Conservation (phyloP, 2,329 filamentous ascomycete genomes). For the Aspergillus pseudotamarii region DNA sequence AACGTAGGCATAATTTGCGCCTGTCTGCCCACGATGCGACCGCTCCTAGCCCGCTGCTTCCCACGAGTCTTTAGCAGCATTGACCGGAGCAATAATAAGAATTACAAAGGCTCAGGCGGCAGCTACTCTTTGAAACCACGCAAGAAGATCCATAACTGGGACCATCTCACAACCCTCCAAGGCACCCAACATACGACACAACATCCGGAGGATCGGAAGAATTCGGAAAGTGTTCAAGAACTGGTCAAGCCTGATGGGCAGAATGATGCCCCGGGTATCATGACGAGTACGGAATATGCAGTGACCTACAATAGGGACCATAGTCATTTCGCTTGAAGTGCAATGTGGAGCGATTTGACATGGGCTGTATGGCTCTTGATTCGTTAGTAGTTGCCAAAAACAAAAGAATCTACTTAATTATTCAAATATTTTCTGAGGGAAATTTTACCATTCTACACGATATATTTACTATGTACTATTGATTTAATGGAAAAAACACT, state of each 20-base stretch:
- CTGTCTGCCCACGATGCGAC: slow-evolving; percentile 17
- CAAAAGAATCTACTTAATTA: neutral
- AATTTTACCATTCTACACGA: neutral
- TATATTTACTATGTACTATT: neutral
- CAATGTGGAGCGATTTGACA: neutral
- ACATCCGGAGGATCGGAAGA: neutral
- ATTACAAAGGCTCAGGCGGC: slow-evolving; percentile 1
- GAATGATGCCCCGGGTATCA: neutral
- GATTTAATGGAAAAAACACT: neutral
- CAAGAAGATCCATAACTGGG: slow-evolving; percentile 16
- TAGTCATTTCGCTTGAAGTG: neutral
- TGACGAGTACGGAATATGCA: neutral
- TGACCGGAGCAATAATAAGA: neutral
- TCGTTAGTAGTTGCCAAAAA: too few relatives aligned
- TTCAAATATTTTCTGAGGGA: neutral
- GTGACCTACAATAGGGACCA: neutral
- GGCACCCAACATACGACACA: neutral
- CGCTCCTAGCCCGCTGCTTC: slow-evolving; percentile 9
- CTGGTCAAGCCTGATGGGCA: neutral
- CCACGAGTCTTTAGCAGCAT: slow-evolving; percentile 8
- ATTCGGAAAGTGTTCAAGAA: neutral
- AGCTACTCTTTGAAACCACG: slow-evolving; percentile 4
- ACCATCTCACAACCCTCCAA: slow-evolving; percentile 10
- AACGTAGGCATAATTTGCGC: slow-evolving; percentile 22
- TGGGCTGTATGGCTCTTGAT: neutral